Base-by-base conservation (phyloP, 352 stramenopile genomes). In the Globisporangium cylindrosporum region DNA sequence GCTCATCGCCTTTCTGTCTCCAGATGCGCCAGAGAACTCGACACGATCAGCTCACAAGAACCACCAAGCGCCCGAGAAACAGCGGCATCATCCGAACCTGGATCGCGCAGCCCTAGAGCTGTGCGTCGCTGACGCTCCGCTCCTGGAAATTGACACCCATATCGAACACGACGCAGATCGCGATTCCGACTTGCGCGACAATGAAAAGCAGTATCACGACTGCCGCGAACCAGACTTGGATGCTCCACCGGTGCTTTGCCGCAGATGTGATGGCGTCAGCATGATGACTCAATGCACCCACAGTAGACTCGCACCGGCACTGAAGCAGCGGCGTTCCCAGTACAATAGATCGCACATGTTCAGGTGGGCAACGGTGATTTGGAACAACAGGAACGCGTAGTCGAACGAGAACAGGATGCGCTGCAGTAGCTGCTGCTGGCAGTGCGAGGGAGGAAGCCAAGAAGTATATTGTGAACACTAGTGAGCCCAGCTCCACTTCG, bases 261-360 rank as follows among this genome's bases (percentile, higher is more conserved):
- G 59, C 54, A 1, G 64, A 59, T 9, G 54, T 71, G 29, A 71
- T 18, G 1, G 59, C 60, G 60, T 74, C 69, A 15, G 4, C 4
- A 56, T 54, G 34, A 72, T 22, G 24, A 74, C 24, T 65, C 69
- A 74, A 41, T 72, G 65, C 18, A 65, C 62, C 65, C 69, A 74
- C 1, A 74, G 36, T n/a, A 46, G 53, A 38, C 65, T 69, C 24
- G 64, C 60, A 5, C 18, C 27, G n/a, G 72, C 60, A 20, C 53
- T 36, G 27, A 59, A 55, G 57, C 25, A 58, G 14, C 43, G 55
- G 10, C 4, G n/a, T 14, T 66, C 24, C 71, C 71, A 73, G 34
- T 46, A 32, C 18, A 65, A 27, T 20, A 69, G 34, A 20, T 71
- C 59, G 38, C 69, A 74, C 9, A 74, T 24, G 38, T 58, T 57